Evolutionary conservation across 257 asterid species (phyloP), one percentile per base, ranked within the genome.

Genomic region (Ligustrum vulgare): DNA sequence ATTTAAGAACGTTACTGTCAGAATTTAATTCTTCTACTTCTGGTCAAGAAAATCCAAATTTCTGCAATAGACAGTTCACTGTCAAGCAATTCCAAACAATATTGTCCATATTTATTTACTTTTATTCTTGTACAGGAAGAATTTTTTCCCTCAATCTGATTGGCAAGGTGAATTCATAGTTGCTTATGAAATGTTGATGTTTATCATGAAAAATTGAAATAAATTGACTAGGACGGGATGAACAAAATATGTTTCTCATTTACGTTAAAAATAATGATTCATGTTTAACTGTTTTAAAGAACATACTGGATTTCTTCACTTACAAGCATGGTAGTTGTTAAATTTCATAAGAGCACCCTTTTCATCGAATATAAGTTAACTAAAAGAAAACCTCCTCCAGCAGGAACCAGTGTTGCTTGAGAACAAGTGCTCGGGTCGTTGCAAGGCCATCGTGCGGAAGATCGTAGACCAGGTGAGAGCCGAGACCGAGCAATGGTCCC

Each of bases 401-500:
- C 85, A 93, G 96, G 96, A 86, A 37, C 25, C 78, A 22, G 12
- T 47, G 36, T 62, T 72, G 47, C 76, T 56, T 2, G 96, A 85
- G 76, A 81, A 73, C 60, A 92, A 81, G 78, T 94, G 98, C 84
- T 79, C 91, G 0, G 98, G 99, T 28, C 92, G 89, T 7, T 94
- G 99, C 86, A 94, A 89, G 84, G 89, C 82, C 6, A 36, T 92
- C 3, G 84, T 92, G 54, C 81, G 86, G 5, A 82, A 84, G 75
- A 84, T 94, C 6, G 85, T 92, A 2, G 99, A 92, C 77, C 98
- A 94, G 80, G 96, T 92, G 80, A 88, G 97, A 79, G 91, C 90
- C 2, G 99, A 94, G 86, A 85, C 97, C 4, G 98, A 94, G 76
- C 98, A 94, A 72, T 94, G 96, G 96, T 86, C 98, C 54, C 98